Base-by-base conservation (phyloP, 768 basidiomycete species). In the Suillus subalutaceus region DNA sequence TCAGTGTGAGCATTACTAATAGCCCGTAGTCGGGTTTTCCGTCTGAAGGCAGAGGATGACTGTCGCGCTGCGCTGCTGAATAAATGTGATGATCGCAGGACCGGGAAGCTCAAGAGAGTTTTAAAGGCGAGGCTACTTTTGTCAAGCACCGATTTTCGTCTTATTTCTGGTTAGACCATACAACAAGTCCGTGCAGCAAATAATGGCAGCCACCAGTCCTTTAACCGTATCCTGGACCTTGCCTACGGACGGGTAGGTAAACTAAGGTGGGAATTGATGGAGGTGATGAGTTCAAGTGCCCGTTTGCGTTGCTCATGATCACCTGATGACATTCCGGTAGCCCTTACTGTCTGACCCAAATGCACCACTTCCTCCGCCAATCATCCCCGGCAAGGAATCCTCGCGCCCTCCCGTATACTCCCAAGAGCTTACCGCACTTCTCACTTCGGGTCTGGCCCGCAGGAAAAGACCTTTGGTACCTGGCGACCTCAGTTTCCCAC, bases 201-300 rank as follows among this genome's bases (percentile, higher is more conserved):
- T 70, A 67, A 70, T 4, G 85, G 88, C 4, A 72, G 83, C 44
- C 69, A 70, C 57, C 73, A 79, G 64, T 85, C 87, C 40, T 89
- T 91, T 70, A 78, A 79, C 37, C 82, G 83, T 68, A 71, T 93
- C 37, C 79, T 94, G 20, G 85, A 89, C 68, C 70, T 88, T 37
- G 92, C 92, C 35, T 94, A 93, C 75, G 92, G 92, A 38, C 82
- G 92, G 66, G 86, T 85, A 69, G 92, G 92, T 30, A 89, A 84
- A 72, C 75, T 94, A 18, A 86, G 82, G 70, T 84, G 85, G 78
- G 90, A 93, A 70, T 75, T 93, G 52, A 78, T 93, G 75, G 75
- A 88, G 79, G 92, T 92, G 69, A 68, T 55, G 50, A 44, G 48
- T 32, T 26, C 64, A 62, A n/a, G 20, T 46, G 35, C 55, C 40